Percentiles rank a stretch among this genome's conserved stretches.
Evolutionary conservation across 164 flowering plant species (phyloP).

Genomic region (Vitis rupestris): DNA sequence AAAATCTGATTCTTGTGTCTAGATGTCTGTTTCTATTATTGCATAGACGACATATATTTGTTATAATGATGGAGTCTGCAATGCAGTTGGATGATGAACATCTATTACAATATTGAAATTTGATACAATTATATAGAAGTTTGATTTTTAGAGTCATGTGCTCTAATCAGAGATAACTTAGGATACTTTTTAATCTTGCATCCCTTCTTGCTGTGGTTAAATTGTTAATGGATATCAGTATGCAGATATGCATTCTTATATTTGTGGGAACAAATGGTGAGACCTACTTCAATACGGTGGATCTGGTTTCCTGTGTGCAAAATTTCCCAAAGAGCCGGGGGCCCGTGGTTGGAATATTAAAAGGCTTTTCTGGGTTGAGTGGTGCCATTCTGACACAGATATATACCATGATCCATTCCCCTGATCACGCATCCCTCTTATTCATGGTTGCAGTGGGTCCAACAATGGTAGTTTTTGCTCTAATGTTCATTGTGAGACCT

Average conservation of each 20-base stretch:
- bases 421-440: slow-evolving; percentile 80
- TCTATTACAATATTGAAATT: not conserved
- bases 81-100: not conserved
- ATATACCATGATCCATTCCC: slow-evolving; percentile 64
- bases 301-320: slow-evolving; percentile 92
- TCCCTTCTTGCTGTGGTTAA: not conserved
- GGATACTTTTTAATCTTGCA: not conserved
- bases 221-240: not conserved
- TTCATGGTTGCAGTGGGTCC: slow-evolving; percentile 99
- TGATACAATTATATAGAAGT: not conserved
- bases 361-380: slow-evolving; percentile 92
- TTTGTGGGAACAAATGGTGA: slow-evolving; percentile 95
- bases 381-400: slow-evolving; percentile 92
- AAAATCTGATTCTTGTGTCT: too few species aligned
- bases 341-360: slow-evolving; percentile 91
- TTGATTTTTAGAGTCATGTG: not conserved
- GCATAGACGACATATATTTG: too few species aligned
- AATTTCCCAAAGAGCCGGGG: slow-evolving; percentile 96
- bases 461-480: slow-evolving; percentile 67
- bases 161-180: not conserved
- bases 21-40: too few species aligned
- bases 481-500: slow-evolving; percentile 87
- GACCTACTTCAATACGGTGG: slow-evolving; percentile 88
- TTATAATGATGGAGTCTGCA: too few species aligned
- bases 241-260: slow-evolving; percentile 93